phyloP scores from a whole-genome alignment of 371 early-diverging fungal species.

The Mucor mucedo region DNA sequence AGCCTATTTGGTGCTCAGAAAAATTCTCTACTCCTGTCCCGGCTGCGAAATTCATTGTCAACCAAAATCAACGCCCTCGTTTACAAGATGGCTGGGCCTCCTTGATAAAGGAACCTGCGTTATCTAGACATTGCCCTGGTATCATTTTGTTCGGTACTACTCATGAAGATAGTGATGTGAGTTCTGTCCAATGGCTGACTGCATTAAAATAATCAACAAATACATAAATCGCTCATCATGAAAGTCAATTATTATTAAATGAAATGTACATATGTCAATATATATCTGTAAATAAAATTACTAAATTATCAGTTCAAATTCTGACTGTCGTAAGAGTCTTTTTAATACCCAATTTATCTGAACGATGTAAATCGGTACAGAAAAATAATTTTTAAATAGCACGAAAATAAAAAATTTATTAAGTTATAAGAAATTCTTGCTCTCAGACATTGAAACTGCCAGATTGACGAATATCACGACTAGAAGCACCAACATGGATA shows the following conservation, averaged over 20 bases:
- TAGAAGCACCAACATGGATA: conserved; percentile 56
- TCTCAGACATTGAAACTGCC: conserved; percentile 25
- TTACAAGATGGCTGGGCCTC: conserved; percentile 21
- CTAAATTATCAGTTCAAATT: no score
- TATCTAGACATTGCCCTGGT: conserved; percentile 10
- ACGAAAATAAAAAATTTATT: no score
- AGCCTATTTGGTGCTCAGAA: conserved; percentile 34
- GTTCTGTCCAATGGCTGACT: conserved; percentile 25
- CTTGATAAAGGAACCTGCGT: neutral
- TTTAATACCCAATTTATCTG: no score
- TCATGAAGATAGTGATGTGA: neutral
- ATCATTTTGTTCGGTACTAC: conserved; percentile 12
- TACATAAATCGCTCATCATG: no score
- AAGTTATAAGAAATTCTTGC: no score
- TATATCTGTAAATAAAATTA: no score
- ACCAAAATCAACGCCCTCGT: neutral
- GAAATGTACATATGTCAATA: no score
- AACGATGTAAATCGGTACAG: no score
- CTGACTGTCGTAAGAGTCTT: no score
- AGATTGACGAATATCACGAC: conserved; percentile 51
- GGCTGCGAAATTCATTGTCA: conserved; percentile 25
- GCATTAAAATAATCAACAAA: neutral
- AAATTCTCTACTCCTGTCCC: conserved; percentile 23
- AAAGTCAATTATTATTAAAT: no score
- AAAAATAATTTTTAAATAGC: no score